These are phyloP conservation scores for Fusarium nisikadoi DNA, from an alignment of 2,329 filamentous ascomycete species.

Conservation along the genomic window DNA sequence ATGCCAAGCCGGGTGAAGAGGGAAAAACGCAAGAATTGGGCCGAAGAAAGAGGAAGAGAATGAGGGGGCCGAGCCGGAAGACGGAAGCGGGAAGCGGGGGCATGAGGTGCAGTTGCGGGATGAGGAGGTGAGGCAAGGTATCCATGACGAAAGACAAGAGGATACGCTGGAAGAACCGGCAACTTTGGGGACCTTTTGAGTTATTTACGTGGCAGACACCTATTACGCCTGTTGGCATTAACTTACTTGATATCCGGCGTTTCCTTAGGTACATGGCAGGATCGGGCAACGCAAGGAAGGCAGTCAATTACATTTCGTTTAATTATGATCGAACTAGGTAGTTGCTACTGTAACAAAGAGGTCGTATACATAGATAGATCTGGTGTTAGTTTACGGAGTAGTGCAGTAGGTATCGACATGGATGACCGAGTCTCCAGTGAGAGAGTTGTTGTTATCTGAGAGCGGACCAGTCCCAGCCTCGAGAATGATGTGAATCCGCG, in stretches of 20 bases:
- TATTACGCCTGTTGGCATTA: background rate
- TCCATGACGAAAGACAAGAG: constrained; percentile 39
- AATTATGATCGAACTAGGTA: background rate
- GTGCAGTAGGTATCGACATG: background rate
- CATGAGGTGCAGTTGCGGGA: constrained; percentile 7
- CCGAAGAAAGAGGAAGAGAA: constrained; percentile 22
- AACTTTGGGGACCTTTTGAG: constrained; percentile 6
- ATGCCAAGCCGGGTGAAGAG: constrained; percentile 34
- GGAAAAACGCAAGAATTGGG: constrained; percentile 15
- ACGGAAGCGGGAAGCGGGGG: constrained; percentile 30
- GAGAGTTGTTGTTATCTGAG: background rate
- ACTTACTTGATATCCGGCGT: background rate
- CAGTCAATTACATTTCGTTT: background rate
- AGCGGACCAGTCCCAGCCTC: background rate
- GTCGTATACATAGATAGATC: background rate
- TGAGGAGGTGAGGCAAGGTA: background rate
- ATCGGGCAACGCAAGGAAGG: background rate
- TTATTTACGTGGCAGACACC: background rate
- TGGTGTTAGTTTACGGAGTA: background rate
- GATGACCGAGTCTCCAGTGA: background rate
- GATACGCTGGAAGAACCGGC: constrained; percentile 21
- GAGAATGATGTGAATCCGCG: constrained; percentile 12
- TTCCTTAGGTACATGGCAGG: background rate
- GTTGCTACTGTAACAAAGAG: background rate
- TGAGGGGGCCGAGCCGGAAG: constrained; percentile 31